Evolutionary conservation across 352 stramenopile species (phyloP).

Genomic region (Pythium folliculosum): DNA sequence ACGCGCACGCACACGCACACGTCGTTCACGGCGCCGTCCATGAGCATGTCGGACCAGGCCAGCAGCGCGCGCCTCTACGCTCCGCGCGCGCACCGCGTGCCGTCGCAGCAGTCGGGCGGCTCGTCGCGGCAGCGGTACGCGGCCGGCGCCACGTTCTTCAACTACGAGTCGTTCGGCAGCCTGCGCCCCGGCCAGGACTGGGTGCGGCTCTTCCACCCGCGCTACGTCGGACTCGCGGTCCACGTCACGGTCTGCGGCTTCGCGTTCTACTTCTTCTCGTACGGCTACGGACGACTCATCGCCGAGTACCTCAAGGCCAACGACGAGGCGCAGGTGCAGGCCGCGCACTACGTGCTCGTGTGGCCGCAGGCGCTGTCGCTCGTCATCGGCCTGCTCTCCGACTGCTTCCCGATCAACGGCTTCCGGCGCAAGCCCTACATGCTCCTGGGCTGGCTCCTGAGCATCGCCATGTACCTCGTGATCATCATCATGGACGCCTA

Average conservation of each 20-base stretch:
- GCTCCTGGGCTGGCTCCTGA: constrained; percentile 45
- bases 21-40: constrained; percentile 17
- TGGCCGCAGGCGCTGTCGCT: constrained; percentile 66
- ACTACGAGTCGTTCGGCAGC: constrained; percentile 33
- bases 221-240: constrained; percentile 27
- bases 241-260: constrained; percentile 18
- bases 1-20: constrained; percentile 10
- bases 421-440: constrained; percentile 83
- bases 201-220: constrained; percentile 17
- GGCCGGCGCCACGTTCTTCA: constrained; percentile 29
- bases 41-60: constrained; percentile 16
- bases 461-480: constrained; percentile 17
- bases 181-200: constrained; percentile 14
- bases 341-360: constrained; percentile 32
- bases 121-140: constrained; percentile 16
- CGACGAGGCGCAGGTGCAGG: constrained; percentile 10
- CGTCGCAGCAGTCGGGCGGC: constrained; percentile 9
- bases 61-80: constrained; percentile 10
- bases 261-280: constrained; percentile 23
- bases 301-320: constrained; percentile 24
- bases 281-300: constrained; percentile 22
- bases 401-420: constrained; percentile 61
- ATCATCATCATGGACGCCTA: constrained; percentile 21
- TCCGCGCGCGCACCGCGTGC: background rate
- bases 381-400: constrained; percentile 63